Conservation (phyloP, 176 grass and related monocot genomes). For the Carex parvula region DNA sequence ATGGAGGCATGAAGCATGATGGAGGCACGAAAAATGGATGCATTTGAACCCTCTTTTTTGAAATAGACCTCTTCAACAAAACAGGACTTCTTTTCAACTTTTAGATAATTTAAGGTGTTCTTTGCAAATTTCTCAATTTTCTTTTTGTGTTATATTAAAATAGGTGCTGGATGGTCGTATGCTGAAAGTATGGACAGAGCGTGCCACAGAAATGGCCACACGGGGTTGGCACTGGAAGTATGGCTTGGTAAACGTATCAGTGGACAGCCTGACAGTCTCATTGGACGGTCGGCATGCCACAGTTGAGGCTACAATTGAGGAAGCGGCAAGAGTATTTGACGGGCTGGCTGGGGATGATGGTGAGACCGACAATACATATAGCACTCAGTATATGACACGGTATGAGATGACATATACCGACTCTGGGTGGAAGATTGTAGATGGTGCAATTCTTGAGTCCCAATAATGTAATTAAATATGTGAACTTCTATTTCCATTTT, state of each 20-base stretch:
- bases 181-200: slow-evolving; percentile 80
- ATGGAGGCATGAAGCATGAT: too few species aligned
- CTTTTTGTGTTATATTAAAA: background rate
- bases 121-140: background rate
- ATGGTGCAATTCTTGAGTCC: slow-evolving; percentile 68
- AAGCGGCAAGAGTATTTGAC: slow-evolving; percentile 50
- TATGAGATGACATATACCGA: slow-evolving; percentile 61
- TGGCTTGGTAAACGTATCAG: slow-evolving; percentile 43
- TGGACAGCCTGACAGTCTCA: slow-evolving; percentile 74
- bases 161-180: slow-evolving; percentile 78
- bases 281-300: slow-evolving; percentile 49
- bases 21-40: too few species aligned
- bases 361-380: slow-evolving; percentile 49
- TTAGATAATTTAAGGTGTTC: background rate
- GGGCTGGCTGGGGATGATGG: slow-evolving; percentile 8
- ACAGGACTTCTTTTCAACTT: background rate
- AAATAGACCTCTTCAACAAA: background rate
- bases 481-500: slow-evolving; percentile 18
- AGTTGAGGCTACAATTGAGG: slow-evolving; percentile 82
- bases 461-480: slow-evolving; percentile 27
- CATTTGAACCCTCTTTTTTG: background rate
- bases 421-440: slow-evolving; percentile 81
- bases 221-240: slow-evolving; percentile 93
- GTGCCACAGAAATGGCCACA: slow-evolving; percentile 58
- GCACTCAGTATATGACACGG: slow-evolving; percentile 53